A percentile compares a stretch with the other conserved stretches of the same genome.
phyloP scores from a whole-genome alignment of 805 yeast species.

The Maudiozyma turicensis region DNA sequence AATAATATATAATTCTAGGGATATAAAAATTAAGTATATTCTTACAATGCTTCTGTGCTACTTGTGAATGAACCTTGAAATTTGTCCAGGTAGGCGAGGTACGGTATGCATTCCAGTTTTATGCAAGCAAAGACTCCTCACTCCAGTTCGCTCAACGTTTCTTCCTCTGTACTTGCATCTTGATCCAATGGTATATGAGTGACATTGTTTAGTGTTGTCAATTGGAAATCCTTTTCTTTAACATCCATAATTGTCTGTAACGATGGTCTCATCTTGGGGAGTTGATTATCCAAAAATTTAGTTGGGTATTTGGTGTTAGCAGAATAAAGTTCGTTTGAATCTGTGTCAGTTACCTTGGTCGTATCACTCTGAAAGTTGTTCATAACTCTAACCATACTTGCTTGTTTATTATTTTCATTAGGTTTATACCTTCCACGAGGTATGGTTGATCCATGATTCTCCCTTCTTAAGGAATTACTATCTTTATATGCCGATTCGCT shows the following conservation, averaged over 20 bases:
- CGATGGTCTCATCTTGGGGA: not conserved
- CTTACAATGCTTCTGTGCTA: no score
- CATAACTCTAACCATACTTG: no score
- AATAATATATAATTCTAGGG: not conserved
- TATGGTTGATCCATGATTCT: no score
- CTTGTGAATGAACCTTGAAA: no score
- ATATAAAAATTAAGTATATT: no score
- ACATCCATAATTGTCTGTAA: not conserved
- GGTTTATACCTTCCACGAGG: no score
- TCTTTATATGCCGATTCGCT: no score
- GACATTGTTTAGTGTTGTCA: not conserved
- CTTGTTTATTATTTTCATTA: no score
- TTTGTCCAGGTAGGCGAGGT: not conserved
- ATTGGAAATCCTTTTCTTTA: not conserved
- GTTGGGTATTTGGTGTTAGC: not conserved
- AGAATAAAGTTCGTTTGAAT: no score
- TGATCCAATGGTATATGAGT: not conserved
- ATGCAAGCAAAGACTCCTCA: not conserved
- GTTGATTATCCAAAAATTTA: not conserved
- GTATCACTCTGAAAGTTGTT: no score
- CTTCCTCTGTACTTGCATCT: not conserved
- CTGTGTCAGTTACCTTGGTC: no score
- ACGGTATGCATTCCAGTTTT: not conserved
- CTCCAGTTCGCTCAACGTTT: not conserved
- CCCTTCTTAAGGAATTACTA: no score